Base-by-base conservation (phyloP, 495 filamentous ascomycete species). In the Chaetomium cochliodes region DNA sequence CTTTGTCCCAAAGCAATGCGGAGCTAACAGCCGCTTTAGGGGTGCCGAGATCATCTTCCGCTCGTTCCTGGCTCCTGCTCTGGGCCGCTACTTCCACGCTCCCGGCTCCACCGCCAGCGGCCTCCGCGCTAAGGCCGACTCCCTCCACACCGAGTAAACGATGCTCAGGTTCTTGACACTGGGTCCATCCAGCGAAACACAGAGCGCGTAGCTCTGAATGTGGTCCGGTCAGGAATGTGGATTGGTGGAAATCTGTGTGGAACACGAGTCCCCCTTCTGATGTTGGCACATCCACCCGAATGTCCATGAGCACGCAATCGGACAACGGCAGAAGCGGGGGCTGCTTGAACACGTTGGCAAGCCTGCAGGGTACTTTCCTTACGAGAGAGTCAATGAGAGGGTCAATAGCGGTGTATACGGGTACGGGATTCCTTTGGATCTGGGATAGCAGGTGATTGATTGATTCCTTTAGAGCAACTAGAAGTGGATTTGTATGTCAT, bases 31-130 rank as follows among this genome's bases (percentile, higher is more conserved):
- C 20, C 46, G 26, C 33, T 62, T 26, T 62, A 97, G 94, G 74
- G 96, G 94, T 75, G 93, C 94, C 71, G 91, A 97, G 80, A 77
- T 97, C 71, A 84, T 99, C 82, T 99, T 97, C 90, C 87, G 90
- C 78, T 96, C 92, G 58, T 90, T 98, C 84, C 79, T 99, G 71
- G 89, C 92, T 74, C 94, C 94, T 54, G 81, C 96, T 68, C 88
- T 97, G 72, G 86, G 89, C 76, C 92, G 91, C 73, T 93, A 96
- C 87, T 98, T 98, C 86, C 73, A 82, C 73, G 75, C 79, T 68
- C 87, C 88, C 58, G 83, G 86, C 70, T 90, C 89, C 58, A 92
- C 92, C 72, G 90, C 94, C 70, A 86, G 91, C 74, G 90, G 91
- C 81, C 90, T 98, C 67, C 91, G 92, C 59, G 90, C 91, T 65